These are phyloP conservation scores for Geranium incanum DNA, from an alignment of 441 rosid species.

Conservation along the genomic window DNA sequence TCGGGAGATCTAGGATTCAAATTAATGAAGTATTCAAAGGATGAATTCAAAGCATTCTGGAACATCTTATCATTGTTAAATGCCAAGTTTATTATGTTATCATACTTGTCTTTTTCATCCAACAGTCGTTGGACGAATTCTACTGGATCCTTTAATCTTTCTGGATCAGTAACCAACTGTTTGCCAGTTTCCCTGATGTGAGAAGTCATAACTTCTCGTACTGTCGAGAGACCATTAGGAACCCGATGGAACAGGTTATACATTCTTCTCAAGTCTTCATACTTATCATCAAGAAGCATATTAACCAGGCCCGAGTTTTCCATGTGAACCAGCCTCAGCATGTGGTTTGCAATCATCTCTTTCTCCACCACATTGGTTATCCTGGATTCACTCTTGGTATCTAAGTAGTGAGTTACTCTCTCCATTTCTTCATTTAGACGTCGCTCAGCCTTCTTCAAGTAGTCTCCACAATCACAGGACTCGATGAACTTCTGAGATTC, in stretches of 20 bases:
- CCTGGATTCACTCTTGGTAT: neutral
- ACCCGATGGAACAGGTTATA: slow-evolving; percentile 78
- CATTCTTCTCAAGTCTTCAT: slow-evolving; percentile 84
- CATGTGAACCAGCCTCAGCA: slow-evolving; percentile 89
- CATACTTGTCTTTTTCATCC: slow-evolving; percentile 86
- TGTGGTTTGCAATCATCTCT: slow-evolving; percentile 95
- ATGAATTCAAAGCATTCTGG: slow-evolving; percentile 87
- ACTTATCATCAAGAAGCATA: slow-evolving; percentile 28
- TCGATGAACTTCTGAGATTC: slow-evolving; percentile 89
- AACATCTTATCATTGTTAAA: slow-evolving; percentile 80
- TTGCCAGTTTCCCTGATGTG: slow-evolving; percentile 94
- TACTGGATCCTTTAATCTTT: slow-evolving; percentile 63
- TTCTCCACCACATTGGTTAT: slow-evolving; percentile 74
- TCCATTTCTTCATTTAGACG: slow-evolving; percentile 65
- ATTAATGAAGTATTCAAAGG: slow-evolving; percentile 90
- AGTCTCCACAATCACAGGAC: slow-evolving; percentile 86
- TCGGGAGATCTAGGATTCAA: slow-evolving; percentile 84
- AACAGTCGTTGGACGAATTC: slow-evolving; percentile 83
- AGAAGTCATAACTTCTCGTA: slow-evolving; percentile 80
- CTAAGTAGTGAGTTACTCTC: neutral
- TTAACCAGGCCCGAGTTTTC: slow-evolving; percentile 87
- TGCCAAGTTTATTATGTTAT: slow-evolving; percentile 57
- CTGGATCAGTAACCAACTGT: slow-evolving; percentile 46
- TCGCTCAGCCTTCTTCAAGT: slow-evolving; percentile 78
- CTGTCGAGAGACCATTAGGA: slow-evolving; percentile 61